Percentiles rank a stretch among this genome's conserved stretches.
Evolutionary conservation across 371 early-diverging fungal genomes (phyloP).

Genomic region (Mucor racemosus): DNA sequence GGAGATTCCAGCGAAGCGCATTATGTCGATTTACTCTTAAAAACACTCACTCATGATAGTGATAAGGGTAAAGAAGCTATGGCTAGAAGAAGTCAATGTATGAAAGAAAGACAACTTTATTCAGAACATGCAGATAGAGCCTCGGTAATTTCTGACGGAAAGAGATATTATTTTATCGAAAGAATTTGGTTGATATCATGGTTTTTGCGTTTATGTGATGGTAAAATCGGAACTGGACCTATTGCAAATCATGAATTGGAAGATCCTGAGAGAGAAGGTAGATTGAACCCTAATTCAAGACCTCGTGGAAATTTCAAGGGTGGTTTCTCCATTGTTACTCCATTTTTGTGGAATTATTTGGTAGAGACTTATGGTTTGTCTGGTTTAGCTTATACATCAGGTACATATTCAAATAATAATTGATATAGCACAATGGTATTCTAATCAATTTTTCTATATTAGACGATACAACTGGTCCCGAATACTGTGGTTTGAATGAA

Average conservation of each 20-base stretch:
- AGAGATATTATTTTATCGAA: constrained; percentile 45
- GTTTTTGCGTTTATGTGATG: constrained; percentile 55
- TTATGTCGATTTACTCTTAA: constrained; percentile 39
- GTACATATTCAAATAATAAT: constrained; percentile 13
- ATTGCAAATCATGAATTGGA: constrained; percentile 41
- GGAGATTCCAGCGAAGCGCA: constrained; percentile 50
- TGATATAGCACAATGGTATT: background rate
- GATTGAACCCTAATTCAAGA: constrained; percentile 35
- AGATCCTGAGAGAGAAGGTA: constrained; percentile 29
- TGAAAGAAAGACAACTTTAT: constrained; percentile 43
- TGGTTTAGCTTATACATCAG: constrained; percentile 40
- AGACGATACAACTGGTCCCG: constrained; percentile 42
- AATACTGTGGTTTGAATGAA: constrained; percentile 38
- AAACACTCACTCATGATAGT: constrained; percentile 41
- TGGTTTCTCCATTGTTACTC: constrained; percentile 48
- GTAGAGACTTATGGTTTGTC: constrained; percentile 43
- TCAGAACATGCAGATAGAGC: constrained; percentile 37
- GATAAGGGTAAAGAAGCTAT: constrained; percentile 40
- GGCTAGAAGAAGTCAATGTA: constrained; percentile 38
- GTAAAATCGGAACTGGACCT: constrained; percentile 41
- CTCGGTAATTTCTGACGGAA: constrained; percentile 19
- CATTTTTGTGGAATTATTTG: constrained; percentile 49
- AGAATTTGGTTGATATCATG: constrained; percentile 50
- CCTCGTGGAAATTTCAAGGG: constrained; percentile 45
- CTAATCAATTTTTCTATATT: background rate